Evolutionary conservation across 2,329 filamentous ascomycete genomes (phyloP).

Genomic region (Triangularia setosa): DNA sequence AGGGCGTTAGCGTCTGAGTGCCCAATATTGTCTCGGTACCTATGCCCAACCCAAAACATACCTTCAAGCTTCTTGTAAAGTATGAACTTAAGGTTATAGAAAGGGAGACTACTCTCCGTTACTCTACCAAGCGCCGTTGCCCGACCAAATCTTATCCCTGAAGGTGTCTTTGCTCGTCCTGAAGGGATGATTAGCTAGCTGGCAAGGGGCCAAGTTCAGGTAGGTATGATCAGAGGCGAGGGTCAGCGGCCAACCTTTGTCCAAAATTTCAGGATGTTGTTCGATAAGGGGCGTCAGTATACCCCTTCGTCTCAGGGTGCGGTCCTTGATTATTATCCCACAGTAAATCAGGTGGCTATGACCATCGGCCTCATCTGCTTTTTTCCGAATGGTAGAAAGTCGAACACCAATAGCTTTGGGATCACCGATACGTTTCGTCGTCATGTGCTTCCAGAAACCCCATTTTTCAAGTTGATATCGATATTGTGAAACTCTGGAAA

Average conservation of each 20-base stretch:
- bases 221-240: too few species aligned
- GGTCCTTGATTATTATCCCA: background rate
- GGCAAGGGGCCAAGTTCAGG: too few species aligned
- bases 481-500: background rate
- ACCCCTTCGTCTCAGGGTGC: background rate
- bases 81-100: too few species aligned
- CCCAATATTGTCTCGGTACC: too few species aligned
- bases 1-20: too few species aligned
- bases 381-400: background rate
- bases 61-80: too few species aligned
- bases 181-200: too few species aligned
- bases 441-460: constrained; percentile 2
- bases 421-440: background rate
- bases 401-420: background rate
- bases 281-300: background rate
- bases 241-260: background rate
- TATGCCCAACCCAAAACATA: too few species aligned
- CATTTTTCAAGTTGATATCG: background rate
- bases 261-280: background rate
- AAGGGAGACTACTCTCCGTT: too few species aligned
- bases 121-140: background rate
- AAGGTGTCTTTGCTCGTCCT: background rate
- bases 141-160: background rate
- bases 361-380: background rate
- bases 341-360: background rate